Conservation (phyloP, 139 green algal genomes). For the Chlamydomonas applanata region DNA sequence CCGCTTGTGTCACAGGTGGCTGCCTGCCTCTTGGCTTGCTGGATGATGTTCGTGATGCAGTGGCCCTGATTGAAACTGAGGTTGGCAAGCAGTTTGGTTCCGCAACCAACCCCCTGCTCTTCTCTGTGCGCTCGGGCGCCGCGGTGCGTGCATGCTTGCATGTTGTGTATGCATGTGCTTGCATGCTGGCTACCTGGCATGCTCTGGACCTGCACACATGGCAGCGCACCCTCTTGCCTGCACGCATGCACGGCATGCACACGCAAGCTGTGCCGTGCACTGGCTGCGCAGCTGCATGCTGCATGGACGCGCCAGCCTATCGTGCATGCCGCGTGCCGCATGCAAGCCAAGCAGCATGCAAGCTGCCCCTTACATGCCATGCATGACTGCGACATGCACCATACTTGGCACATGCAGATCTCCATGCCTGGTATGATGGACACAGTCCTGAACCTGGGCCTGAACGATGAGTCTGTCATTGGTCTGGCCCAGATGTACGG, state of each 20-base stretch:
- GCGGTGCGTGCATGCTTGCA: constrained; percentile 45
- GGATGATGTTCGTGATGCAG: constrained; percentile 1
- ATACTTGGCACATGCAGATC: background rate
- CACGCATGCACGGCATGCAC: too few relatives aligned
- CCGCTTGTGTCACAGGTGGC: background rate
- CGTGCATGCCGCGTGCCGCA: too few relatives aligned
- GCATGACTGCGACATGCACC: too few relatives aligned
- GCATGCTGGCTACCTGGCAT: too few relatives aligned
- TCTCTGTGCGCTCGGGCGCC: constrained; percentile 86
- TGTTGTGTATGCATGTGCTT: background rate
- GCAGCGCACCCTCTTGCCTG: too few relatives aligned
- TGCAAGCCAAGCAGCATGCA: too few relatives aligned
- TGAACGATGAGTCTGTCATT: constrained; percentile 75
- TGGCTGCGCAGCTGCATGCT: too few relatives aligned
- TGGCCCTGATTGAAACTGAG: constrained; percentile 63
- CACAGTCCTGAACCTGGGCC: constrained; percentile 88
- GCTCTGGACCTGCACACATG: too few relatives aligned
- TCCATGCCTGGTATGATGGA: constrained; percentile 76
- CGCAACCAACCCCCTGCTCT: constrained; percentile 66
- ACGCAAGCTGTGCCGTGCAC: too few relatives aligned
- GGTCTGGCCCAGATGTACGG: constrained; percentile 47
- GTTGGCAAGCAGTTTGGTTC: constrained; percentile 70
- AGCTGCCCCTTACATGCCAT: too few relatives aligned
- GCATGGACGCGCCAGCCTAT: too few relatives aligned
- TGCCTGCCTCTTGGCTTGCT: background rate